Percentiles rank a stretch among this genome's conserved stretches.
These are phyloP conservation scores for Lichtheimia corymbifera DNA, from an alignment of 371 early-diverging fungal genomes.

Conservation along the genomic window DNA sequence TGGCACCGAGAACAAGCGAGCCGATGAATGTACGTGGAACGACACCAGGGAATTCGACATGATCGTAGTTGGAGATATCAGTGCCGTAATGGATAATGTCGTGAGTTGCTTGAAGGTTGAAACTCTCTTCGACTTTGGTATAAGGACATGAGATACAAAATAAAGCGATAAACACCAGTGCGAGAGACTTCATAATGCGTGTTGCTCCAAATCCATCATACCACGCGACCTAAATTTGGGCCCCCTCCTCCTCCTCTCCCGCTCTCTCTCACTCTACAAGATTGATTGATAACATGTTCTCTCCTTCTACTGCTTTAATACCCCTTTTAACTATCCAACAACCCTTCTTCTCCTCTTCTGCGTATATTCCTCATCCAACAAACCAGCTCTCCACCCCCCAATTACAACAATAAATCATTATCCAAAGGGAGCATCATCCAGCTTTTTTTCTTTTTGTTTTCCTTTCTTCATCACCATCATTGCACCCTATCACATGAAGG, in stretches of 20 bases:
- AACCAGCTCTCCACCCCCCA: no score
- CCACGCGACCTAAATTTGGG: slow-evolving; percentile 1
- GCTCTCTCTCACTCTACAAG: background rate
- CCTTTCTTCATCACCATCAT: no score
- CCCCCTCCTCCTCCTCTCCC: background rate
- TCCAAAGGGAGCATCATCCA: no score
- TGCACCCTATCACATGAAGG: slow-evolving; percentile 14
- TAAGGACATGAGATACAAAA: slow-evolving; percentile 68
- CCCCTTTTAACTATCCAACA: slow-evolving; percentile 2
- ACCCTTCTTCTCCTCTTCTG: slow-evolving; percentile 1
- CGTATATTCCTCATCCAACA: no score
- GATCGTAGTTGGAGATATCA: slow-evolving; percentile 64
- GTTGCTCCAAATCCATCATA: background rate
- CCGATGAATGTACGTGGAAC: slow-evolving; percentile 93
- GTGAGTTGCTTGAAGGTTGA: slow-evolving; percentile 90
- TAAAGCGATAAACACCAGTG: slow-evolving; percentile 34
- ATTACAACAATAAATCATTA: no score
- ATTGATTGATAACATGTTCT: background rate
- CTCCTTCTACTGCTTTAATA: background rate
- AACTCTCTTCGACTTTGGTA: slow-evolving; percentile 96
- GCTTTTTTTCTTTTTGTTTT: no score
- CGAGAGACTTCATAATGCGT: slow-evolving; percentile 33
- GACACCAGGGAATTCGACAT: slow-evolving; percentile 88
- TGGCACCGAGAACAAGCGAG: slow-evolving; percentile 55
- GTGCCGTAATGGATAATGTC: slow-evolving; percentile 71